Conservation (phyloP, 805 yeast genomes). For the Sungouiella thailandica region DNA sequence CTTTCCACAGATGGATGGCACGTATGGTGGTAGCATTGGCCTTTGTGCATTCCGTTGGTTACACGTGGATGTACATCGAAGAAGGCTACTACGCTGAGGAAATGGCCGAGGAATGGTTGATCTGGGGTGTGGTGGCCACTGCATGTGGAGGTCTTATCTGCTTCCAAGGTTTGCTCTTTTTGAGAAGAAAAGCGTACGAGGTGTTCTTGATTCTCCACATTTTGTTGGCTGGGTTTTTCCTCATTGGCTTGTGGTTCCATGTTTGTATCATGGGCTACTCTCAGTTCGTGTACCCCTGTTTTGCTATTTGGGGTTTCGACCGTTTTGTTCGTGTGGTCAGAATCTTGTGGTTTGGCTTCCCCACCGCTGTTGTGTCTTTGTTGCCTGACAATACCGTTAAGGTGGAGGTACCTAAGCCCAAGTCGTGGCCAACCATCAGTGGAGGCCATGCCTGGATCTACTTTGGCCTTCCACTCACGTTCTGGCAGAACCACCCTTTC, state of each 20-base stretch:
- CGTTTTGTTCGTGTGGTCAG: slow-evolving; percentile 30
- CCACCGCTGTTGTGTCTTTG: slow-evolving; percentile 29
- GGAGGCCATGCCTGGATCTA: slow-evolving; percentile 57
- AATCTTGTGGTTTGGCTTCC: slow-evolving; percentile 31
- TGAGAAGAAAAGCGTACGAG: slow-evolving; percentile 21
- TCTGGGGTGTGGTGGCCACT: slow-evolving; percentile 11
- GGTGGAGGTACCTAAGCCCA: slow-evolving; percentile 45
- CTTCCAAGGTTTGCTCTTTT: slow-evolving; percentile 13
- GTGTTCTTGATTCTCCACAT: slow-evolving; percentile 20
- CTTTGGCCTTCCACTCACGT: slow-evolving; percentile 44
- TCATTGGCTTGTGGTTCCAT: slow-evolving; percentile 18
- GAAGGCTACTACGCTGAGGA: slow-evolving; percentile 4
- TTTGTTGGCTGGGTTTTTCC: slow-evolving; percentile 16
- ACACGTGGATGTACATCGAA: slow-evolving; percentile 3
- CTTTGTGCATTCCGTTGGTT: slow-evolving; percentile 9
- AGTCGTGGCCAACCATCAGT: slow-evolving; percentile 44
- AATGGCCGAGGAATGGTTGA: slow-evolving; percentile 5
- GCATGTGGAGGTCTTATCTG: slow-evolving; percentile 9
- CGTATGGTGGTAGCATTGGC: slow-evolving; percentile 11
- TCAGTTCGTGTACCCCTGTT: slow-evolving; percentile 42
- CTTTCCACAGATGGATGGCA: slow-evolving; percentile 14
- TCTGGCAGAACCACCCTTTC: slow-evolving; percentile 70
- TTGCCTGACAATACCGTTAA: slow-evolving; percentile 42
- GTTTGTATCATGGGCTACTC: slow-evolving; percentile 17
- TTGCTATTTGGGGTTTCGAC: slow-evolving; percentile 59